A percentile compares a stretch with the other conserved stretches of the same genome.
phyloP scores from a whole-genome alignment of 2,329 filamentous ascomycete genomes.

The Talaromyces atroroseus region DNA sequence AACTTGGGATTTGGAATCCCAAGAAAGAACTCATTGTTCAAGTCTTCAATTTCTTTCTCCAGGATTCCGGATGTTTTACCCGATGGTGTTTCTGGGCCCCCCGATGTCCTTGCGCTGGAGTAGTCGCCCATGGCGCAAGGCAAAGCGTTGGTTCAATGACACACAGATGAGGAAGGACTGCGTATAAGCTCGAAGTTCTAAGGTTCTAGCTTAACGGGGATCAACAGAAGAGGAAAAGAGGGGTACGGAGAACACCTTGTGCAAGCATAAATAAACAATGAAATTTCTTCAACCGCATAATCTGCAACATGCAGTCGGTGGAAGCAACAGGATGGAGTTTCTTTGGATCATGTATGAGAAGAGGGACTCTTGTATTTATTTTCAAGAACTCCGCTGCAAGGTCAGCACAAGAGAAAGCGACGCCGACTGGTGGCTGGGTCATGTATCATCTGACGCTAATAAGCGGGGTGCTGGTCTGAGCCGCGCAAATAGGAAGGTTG shows the following conservation, averaged over 20 bases:
- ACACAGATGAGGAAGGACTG: neutral
- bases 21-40: constrained; percentile 12
- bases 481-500: neutral
- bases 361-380: too few relatives aligned
- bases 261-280: neutral
- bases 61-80: constrained; percentile 5
- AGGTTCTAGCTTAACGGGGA: neutral
- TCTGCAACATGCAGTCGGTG: neutral
- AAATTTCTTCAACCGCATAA: neutral
- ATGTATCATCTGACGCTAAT: neutral
- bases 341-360: too few relatives aligned
- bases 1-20: constrained; percentile 11
- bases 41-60: constrained; percentile 7
- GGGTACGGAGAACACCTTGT: neutral
- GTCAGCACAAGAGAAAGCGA: neutral
- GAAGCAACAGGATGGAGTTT: too few relatives aligned
- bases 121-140: neutral
- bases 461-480: neutral
- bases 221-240: neutral
- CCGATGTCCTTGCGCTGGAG: neutral
- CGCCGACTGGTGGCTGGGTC: neutral
- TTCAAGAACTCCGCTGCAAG: neutral
- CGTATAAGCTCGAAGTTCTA: neutral
- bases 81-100: constrained; percentile 6
- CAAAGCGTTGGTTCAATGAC: neutral